phyloP scores from a whole-genome alignment of 257 asterid genomes.

The Lantana camara region DNA sequence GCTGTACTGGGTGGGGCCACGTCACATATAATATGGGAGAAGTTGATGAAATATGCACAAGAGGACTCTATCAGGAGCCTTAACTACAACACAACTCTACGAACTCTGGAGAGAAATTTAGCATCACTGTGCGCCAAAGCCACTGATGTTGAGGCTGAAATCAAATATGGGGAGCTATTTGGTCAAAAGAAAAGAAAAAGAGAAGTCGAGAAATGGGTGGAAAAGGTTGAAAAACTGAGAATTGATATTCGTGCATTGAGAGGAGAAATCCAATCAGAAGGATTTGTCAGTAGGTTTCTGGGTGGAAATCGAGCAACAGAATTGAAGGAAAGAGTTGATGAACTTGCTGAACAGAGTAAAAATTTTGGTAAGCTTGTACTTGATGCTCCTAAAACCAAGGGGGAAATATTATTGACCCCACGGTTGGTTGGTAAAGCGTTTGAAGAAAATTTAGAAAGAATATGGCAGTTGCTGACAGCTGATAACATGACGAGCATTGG shows the following conservation, averaged over 20 bases:
- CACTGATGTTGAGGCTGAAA: neutral
- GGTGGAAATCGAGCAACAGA: too few relatives aligned
- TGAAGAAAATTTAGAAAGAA: constrained; percentile 3
- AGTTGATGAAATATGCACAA: constrained; percentile 12
- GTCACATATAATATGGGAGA: constrained; percentile 4
- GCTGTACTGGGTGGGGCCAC: too few relatives aligned
- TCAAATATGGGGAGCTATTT: neutral
- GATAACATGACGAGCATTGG: constrained; percentile 9
- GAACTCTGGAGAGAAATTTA: constrained; percentile 1
- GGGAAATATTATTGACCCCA: neutral
- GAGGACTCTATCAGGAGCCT: neutral
- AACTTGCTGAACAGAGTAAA: constrained; percentile 13
- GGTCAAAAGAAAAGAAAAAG: constrained; percentile 27
- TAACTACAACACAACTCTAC: neutral
- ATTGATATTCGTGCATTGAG: neutral
- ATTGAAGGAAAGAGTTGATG: neutral
- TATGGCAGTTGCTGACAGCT: neutral
- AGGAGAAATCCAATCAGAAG: neutral
- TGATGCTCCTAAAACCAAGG: neutral
- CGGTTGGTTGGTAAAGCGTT: constrained; percentile 14
- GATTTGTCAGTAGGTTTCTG: neutral
- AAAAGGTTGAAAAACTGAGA: constrained; percentile 2
- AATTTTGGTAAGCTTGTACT: constrained; percentile 12
- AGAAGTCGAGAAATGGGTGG: constrained; percentile 24
- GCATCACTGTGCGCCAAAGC: constrained; percentile 20